Base-by-base conservation (phyloP, 257 asterid genomes). In the Plantago elongata region DNA sequence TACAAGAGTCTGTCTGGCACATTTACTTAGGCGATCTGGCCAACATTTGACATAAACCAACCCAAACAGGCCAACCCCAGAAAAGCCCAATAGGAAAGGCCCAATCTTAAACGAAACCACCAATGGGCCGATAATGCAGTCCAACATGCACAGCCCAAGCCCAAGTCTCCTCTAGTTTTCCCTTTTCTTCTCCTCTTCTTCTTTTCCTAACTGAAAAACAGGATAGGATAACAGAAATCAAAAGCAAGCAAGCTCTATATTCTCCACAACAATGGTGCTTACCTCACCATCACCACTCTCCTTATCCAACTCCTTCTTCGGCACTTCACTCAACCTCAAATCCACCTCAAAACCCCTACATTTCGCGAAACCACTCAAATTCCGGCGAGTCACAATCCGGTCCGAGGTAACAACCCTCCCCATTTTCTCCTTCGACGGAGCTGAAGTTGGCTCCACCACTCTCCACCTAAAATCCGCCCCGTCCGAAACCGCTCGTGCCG, bases 401-500 rank as follows among this genome's bases (percentile, higher is more conserved):
- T 69, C 93, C 2, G 86, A 86, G 72, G 77, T 75, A 6, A 60
- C 98, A 56, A 78, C 89, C 15, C 86, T 92, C 44, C 96, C 97
- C 2, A 68, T 89, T n/a, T 83, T 89, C 66, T 81, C 94, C 6
- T 89, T 84, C 75, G 96, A 89, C 29, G 99, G 99, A 5, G 51
- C 77, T 50, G 75, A 86, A 64, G 82, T 83, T 48, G 99, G 97
- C 51, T 72, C 94, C 79, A 61, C 94, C 70, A 67, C 89, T 13
- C 95, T 89, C 78, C 73, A 72, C 74, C 29, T 92, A 5, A 87
- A 83, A 56, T 81, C 99, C 62, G 97, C 99, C 49, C 83, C 95
- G 0, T 71, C 79, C 9, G 90, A 89, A 5, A 89, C 99, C 58
- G 95, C 99, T 1, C 95, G 99, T 63, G 83, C 97, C 63, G 97